Base-by-base conservation (phyloP, 441 rosid species). In the Populus tomentosa region DNA sequence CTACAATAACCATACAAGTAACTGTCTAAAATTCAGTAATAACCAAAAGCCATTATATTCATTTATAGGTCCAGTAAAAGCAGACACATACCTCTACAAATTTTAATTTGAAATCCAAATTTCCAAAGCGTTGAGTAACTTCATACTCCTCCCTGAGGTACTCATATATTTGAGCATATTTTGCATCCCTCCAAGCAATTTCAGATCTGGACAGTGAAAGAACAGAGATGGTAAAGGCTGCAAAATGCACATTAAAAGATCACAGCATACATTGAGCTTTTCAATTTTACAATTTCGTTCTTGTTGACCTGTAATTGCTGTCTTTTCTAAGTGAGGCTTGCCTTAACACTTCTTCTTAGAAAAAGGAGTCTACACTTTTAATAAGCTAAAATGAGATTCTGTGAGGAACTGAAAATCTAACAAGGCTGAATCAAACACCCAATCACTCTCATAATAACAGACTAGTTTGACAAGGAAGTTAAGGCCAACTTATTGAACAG, bases 161-260 rank as follows among this genome's bases (percentile, higher is more conserved):
- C 83, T 95, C 99, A 3, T 88, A 84, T 86, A 93, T 95, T 83
- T 87, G 96, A 77, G 97, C 95, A 82, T 92, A 93, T 84, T 90
- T 95, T 70, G 97, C 99, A 83, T 92, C 94, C 81, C 94, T 90
- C 99, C 98, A 95, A 78, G 98, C 99, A 82, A 95, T 95, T 86
- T 95, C 98, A 32, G 98, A 93, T 82, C 98, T 93, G 87, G 23
- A 83, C n/a, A 65, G 74, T 18, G 72, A 40, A 78, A 81, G 40
- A 80, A 69, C n/a, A 32, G 14, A 71, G 70, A 20, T 26, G 30
- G 71, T 65, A 69, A 56, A 73, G 67, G 13, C 33, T 62, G 16
- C 10, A 24, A 40, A 76, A 24, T 18, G 67, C 28, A 77, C 1
- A 14, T 20, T 13, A 8, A 33, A 24, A 33, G 21, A 73, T 30